Evolutionary conservation across 2,329 filamentous ascomycete species (phyloP), one percentile per base, ranked within the genome.

Genomic region (Fusarium newnesense): DNA sequence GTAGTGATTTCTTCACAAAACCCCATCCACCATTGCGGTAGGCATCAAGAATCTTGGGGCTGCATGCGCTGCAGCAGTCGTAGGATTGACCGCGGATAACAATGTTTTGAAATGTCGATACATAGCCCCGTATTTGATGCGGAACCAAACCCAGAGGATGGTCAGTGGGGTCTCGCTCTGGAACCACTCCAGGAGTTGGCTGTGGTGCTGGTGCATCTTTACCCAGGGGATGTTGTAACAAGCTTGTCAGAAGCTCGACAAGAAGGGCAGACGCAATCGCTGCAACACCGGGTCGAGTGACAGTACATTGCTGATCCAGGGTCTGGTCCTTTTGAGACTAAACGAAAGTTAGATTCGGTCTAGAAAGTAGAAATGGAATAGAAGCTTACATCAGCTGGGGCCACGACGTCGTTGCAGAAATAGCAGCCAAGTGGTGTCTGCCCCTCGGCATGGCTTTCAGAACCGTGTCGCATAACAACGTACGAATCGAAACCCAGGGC

Each of bases 321-420:
- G 96, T 98, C 76, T 95, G 94, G 78, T 97, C 95, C 82, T 96
- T 97, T 79, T 97, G 89, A 5, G 95, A 97, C 94, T 97, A 78
- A 54, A 50, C 21, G 4, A 42, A 26, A 18, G 43, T 76, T 64
- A 70, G 67, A 49, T 52, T 32, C 49, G 7, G 10, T 24, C 15
- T 32, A 12, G 10, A 26, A 60, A 47, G 88, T 11, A 19, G 46
- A 40, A 88, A 13, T 47, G 15, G 9, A 18, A 13, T 47, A 11
- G 9, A 18, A 39, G 21, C 92, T 90, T 85, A 97, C 95, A 84
- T 98, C 94, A 70, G 92, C 92, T 28, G 96, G 96, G 11, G 96
- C 94, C 56, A 98, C 96, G 32, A 99, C 96, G 80, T 99, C 96
- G 78, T 97, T 98, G 84, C 96, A 99, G 83, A 98, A 99, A 81